Base-by-base conservation (phyloP, 495 filamentous ascomycete species). In the Aspergillus conjunctus region DNA sequence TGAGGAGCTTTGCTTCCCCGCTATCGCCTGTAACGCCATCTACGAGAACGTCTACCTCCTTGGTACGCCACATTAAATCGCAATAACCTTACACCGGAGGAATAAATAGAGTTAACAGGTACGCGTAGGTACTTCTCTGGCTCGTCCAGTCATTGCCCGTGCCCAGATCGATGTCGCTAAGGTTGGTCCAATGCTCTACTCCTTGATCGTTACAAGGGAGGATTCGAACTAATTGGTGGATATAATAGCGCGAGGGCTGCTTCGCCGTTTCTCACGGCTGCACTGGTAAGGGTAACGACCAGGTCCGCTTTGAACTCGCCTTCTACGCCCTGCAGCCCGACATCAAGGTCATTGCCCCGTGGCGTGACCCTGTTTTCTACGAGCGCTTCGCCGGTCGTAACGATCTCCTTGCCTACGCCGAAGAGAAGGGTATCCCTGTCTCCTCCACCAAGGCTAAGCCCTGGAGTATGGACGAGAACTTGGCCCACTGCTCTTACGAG, bases 401-500 rank as follows among this genome's bases (percentile, higher is more conserved):
- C 66, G 91, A 93, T 70, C 86, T 98, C 39, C 89, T 98, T 64
- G 87, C 91, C 73, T 97, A 93, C 68, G 94, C 93, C 62, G 81
- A 78, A 12, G 71, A 87, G 73, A 86, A 84, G 67, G 85, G 85
- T 66, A 93, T 97, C 58, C 92, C 93, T 32, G 92, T 97, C 61
- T 88, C 87, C 46, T 90, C 87, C 62, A 93, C 91, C 68, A 96
- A 66, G 66, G 81, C 86, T 57, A 89, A 91, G 76, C 91, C 92
- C 51, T 96, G 88, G 87, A 84, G 78, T 51, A 82, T 80, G 74
- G 66, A 62, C 59, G 59, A 56, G 60, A 97, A 96, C 80, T 78
- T 94, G 60, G 91, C 91, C 21, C 93, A 97, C 76, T 96, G 91
- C 83, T 85, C 79, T 50, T 97, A 96, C 71, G 92, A 97, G 80